A percentile compares a stretch with the other conserved stretches of the same genome.
Evolutionary conservation across 768 basidiomycete species (phyloP).

Genomic region (Naganishia antarctica): DNA sequence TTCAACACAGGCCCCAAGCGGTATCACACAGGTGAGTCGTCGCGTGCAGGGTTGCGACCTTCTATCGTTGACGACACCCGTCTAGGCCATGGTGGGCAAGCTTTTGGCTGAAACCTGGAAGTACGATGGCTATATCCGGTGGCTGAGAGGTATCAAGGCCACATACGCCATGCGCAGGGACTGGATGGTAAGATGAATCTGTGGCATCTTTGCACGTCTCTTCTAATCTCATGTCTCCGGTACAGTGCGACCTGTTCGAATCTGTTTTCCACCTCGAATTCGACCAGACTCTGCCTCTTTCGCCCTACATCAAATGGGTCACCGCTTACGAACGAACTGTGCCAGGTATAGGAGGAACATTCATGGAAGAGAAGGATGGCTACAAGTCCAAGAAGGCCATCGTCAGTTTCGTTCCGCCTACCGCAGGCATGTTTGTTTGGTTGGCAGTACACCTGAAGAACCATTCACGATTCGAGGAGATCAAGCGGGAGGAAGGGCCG

Average conservation of each 20-base stretch:
- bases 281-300: conserved; percentile 36
- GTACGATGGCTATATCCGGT: conserved; percentile 66
- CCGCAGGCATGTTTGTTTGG: conserved; percentile 76
- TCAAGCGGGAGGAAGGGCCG: conserved; percentile 39
- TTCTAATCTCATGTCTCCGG: conserved; percentile 53
- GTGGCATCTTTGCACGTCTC: background rate
- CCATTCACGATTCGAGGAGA: conserved; percentile 53
- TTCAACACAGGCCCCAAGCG: conserved; percentile 65
- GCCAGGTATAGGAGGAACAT: conserved; percentile 30
- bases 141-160: conserved; percentile 63
- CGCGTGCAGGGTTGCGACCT: no score
- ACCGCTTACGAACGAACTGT: conserved; percentile 52
- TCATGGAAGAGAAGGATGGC: conserved; percentile 53
- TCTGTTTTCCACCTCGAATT: conserved; percentile 61
- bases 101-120: conserved; percentile 63
- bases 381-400: conserved; percentile 46
- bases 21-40: conserved; percentile 53
- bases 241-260: conserved; percentile 57
- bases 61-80: no score
- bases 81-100: conserved; percentile 59
- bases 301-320: conserved; percentile 50
- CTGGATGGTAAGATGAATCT: conserved; percentile 40
- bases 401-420: conserved; percentile 69
- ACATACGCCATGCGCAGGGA: conserved; percentile 46
- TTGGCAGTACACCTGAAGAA: conserved; percentile 61